A percentile compares a stretch with the other conserved stretches of the same genome.
Conservation (phyloP, 2,329 filamentous ascomycete genomes). For the Clonostachys solani region DNA sequence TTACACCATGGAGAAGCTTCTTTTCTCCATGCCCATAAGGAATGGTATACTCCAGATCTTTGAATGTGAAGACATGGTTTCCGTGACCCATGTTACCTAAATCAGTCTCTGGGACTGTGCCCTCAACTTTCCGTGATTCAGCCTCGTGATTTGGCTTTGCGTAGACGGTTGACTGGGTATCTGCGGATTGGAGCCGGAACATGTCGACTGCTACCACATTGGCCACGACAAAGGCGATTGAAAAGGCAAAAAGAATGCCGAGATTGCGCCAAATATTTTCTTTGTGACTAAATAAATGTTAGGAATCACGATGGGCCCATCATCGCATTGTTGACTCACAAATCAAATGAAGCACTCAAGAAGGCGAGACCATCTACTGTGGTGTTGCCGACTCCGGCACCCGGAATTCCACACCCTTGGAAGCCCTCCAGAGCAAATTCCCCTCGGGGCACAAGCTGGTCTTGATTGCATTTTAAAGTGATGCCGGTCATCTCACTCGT, state of each 20-base stretch:
- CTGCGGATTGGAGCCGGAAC: too few species aligned
- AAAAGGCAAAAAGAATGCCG: conserved; percentile 63
- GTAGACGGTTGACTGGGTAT: too few species aligned
- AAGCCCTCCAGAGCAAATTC: conserved; percentile 31
- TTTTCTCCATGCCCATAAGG: conserved; percentile 32
- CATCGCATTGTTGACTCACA: too few species aligned
- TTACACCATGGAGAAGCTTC: conserved; percentile 43
- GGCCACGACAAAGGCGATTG: conserved; percentile 60
- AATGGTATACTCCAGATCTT: conserved; percentile 67
- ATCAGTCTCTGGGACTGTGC: conserved; percentile 23
- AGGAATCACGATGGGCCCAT: too few species aligned
- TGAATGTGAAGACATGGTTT: conserved; percentile 58
- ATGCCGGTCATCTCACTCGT: conserved; percentile 50
- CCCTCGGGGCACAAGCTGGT: conserved; percentile 41
- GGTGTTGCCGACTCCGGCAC: conserved; percentile 51
- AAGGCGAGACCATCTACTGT: conserved; percentile 61
- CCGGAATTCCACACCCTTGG: conserved; percentile 52
- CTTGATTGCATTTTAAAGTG: conserved; percentile 39
- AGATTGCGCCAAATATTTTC: conserved; percentile 61
- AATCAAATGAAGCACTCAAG: too few species aligned
- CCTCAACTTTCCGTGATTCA: conserved; percentile 5
- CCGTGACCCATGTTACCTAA: conserved; percentile 9
- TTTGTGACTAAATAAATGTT: conserved; percentile 15
- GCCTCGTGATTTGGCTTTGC: too few species aligned
- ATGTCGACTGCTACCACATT: conserved; percentile 16